These are phyloP conservation scores for Cystofilobasidium bisporidii DNA, from an alignment of 768 basidiomycete species.

Conservation along the genomic window DNA sequence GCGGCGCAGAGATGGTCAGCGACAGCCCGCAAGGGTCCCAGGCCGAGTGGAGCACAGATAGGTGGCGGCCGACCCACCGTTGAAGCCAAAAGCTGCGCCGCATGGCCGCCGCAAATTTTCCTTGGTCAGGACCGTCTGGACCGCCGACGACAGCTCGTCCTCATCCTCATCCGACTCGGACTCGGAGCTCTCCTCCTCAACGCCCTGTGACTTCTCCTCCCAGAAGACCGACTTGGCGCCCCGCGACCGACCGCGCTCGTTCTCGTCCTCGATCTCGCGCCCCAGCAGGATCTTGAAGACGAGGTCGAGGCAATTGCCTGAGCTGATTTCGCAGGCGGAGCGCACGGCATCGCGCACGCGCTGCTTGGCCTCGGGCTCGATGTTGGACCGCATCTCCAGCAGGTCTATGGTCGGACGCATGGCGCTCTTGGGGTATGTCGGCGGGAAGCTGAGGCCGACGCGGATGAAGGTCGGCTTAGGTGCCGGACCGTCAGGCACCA, in stretches of 20 bases:
- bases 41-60: background rate
- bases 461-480: slow-evolving; percentile 70
- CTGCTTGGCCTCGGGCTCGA: slow-evolving; percentile 65
- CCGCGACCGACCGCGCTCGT: slow-evolving; percentile 31
- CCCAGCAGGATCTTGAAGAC: slow-evolving; percentile 61
- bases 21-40: slow-evolving; percentile 22
- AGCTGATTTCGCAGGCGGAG: background rate
- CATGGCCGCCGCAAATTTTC: slow-evolving; percentile 79
- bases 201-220: slow-evolving; percentile 40
- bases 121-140: slow-evolving; percentile 52
- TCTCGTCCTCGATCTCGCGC: slow-evolving; percentile 36
- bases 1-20: slow-evolving; percentile 8
- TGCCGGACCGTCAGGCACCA: slow-evolving; percentile 46
- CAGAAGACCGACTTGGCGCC: slow-evolving; percentile 39
- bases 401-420: slow-evolving; percentile 61
- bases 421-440: slow-evolving; percentile 52
- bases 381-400: slow-evolving; percentile 69
- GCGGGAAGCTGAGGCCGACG: slow-evolving; percentile 79
- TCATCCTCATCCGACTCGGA: slow-evolving; percentile 54
- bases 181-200: slow-evolving; percentile 51
- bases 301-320: slow-evolving; percentile 47
- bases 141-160: slow-evolving; percentile 37
- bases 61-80: slow-evolving; percentile 48
- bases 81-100: slow-evolving; percentile 79
- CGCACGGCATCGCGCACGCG: slow-evolving; percentile 43